Evolutionary conservation across 306 rosid genomes (phyloP).

Genomic region (Casuarina equisetifolia): DNA sequence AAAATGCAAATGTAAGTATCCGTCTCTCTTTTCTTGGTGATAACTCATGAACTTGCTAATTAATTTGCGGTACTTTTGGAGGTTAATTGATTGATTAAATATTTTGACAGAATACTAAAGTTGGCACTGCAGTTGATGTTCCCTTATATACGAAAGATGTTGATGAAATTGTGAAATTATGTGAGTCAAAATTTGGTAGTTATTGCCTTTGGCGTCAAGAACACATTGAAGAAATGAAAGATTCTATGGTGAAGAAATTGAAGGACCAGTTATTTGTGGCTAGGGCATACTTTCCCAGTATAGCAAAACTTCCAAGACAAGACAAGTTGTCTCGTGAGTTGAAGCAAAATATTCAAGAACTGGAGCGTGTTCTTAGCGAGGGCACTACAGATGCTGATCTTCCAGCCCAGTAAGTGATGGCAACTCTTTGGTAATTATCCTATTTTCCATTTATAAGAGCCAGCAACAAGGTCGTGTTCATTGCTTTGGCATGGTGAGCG

Average conservation of each 20-base stretch:
- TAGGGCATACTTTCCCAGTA: conserved; percentile 88
- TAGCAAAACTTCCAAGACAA: conserved; percentile 81
- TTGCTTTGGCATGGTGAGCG: neutral
- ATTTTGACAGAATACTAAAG: conserved; percentile 57
- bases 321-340: conserved; percentile 76
- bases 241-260: conserved; percentile 72
- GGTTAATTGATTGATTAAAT: conserved; percentile 31
- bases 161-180: conserved; percentile 64
- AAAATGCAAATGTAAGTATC: conserved; percentile 51
- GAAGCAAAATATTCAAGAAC: conserved; percentile 87
- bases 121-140: conserved; percentile 34
- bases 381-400: conserved; percentile 85
- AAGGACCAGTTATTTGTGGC: conserved; percentile 96
- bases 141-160: conserved; percentile 35
- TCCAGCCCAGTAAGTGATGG: conserved; percentile 73
- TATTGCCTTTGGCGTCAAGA: conserved; percentile 84
- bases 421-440: conserved; percentile 21
- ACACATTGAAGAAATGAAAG: conserved; percentile 84
- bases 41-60: conserved; percentile 22
- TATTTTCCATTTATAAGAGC: conserved; percentile 12
- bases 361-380: conserved; percentile 94
- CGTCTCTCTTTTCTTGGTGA: conserved; percentile 26
- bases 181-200: conserved; percentile 86
- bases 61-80: conserved; percentile 7
- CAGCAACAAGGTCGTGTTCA: conserved; percentile 18